These are phyloP conservation scores for Solanum hybrid DNA, from an alignment of 305 asterid species.

Conservation along the genomic window DNA sequence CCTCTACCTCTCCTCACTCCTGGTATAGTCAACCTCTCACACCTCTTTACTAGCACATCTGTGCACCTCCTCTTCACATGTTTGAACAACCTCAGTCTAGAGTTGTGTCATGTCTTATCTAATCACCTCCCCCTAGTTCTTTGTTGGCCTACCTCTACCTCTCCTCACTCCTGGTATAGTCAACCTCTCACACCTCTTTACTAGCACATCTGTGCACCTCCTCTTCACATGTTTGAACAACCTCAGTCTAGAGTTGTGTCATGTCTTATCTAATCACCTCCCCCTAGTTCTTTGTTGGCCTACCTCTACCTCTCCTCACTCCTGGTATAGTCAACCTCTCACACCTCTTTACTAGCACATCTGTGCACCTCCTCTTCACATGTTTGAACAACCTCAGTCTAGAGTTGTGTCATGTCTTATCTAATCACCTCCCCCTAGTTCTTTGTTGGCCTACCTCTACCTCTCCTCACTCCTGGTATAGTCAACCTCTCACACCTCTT, in stretches of 20 bases:
- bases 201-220: neutral
- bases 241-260: no score
- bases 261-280: no score
- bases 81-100: neutral
- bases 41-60: neutral
- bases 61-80: neutral
- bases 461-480: neutral
- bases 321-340: neutral
- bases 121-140: no score
- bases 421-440: neutral
- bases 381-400: neutral
- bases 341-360: no score
- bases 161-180: neutral
- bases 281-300: no score
- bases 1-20: neutral
- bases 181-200: neutral
- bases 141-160: neutral
- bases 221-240: no score
- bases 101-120: no score
- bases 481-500: neutral
- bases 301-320: neutral
- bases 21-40: neutral
- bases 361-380: neutral
- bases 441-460: neutral
- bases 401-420: neutral